Percentiles rank a stretch among this genome's conserved stretches.
These are phyloP conservation scores for Termitomyces sp. DNA, from an alignment of 768 basidiomycete species.

Conservation along the genomic window DNA sequence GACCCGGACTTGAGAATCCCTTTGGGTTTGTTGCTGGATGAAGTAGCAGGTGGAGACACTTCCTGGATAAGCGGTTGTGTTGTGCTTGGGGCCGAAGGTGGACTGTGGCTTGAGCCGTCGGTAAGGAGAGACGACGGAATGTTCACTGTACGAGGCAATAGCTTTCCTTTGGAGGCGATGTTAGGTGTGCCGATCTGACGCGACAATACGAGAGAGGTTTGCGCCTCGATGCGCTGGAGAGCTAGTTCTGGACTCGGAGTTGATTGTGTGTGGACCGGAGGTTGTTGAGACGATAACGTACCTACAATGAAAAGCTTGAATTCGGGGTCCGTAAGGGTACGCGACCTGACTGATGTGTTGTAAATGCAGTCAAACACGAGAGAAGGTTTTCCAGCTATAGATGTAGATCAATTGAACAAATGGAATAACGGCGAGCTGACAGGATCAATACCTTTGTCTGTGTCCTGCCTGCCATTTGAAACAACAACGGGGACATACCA, in stretches of 20 bases:
- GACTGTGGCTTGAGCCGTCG: constrained; percentile 10
- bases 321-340: constrained; percentile 55
- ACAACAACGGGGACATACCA: constrained; percentile 75
- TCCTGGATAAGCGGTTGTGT: constrained; percentile 51
- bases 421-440: too few species aligned
- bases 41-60: constrained; percentile 22
- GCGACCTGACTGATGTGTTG: constrained; percentile 56
- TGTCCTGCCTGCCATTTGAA: constrained; percentile 59
- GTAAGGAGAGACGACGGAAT: constrained; percentile 47
- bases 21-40: constrained; percentile 29
- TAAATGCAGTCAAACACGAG: constrained; percentile 76
- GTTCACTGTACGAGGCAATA: constrained; percentile 52
- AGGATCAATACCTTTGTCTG: constrained; percentile 60
- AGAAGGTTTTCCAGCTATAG: constrained; percentile 63
- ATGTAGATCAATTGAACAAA: constrained; percentile 3
- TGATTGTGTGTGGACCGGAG: not conserved
- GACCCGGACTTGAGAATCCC: constrained; percentile 41
- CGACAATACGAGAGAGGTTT: constrained; percentile 58
- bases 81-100: constrained; percentile 1
- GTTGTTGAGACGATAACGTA: constrained; percentile 29
- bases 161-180: constrained; percentile 73
- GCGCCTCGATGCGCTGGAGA: constrained; percentile 64
- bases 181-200: constrained; percentile 73
- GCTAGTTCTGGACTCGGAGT: constrained; percentile 51
- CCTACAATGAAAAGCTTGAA: constrained; percentile 74